phyloP scores from a whole-genome alignment of 2,329 filamentous ascomycete genomes.

The Ampelomyces quisqualis region DNA sequence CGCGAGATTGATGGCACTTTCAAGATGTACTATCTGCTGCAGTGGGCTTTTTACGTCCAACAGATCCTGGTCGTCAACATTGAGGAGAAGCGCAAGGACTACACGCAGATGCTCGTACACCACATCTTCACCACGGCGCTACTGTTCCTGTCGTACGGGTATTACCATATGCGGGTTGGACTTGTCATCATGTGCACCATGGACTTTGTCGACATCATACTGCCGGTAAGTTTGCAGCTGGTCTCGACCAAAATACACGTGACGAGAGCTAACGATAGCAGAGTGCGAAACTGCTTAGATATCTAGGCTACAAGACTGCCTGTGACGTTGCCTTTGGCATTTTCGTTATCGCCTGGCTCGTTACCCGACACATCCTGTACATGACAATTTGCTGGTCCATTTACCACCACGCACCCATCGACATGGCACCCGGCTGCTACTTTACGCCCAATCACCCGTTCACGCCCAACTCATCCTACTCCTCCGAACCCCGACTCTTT shows the following conservation, averaged over 20 bases:
- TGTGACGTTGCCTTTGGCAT: slow-evolving; percentile 84
- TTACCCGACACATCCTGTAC: slow-evolving; percentile 80
- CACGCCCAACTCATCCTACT: slow-evolving; percentile 44
- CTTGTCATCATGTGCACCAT: slow-evolving; percentile 88
- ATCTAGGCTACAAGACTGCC: slow-evolving; percentile 70
- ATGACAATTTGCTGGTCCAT: slow-evolving; percentile 79
- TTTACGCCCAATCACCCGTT: slow-evolving; percentile 31
- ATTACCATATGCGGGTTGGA: slow-evolving; percentile 82
- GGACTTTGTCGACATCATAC: slow-evolving; percentile 87
- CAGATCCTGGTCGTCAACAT: slow-evolving; percentile 93
- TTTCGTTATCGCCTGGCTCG: slow-evolving; percentile 83
- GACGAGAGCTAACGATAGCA: slow-evolving; percentile 43
- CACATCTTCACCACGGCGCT: slow-evolving; percentile 86
- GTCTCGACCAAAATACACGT: background rate
- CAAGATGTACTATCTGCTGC: slow-evolving; percentile 87
- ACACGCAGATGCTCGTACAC: slow-evolving; percentile 93
- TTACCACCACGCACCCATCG: slow-evolving; percentile 62
- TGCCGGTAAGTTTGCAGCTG: slow-evolving; percentile 61
- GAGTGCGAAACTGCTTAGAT: slow-evolving; percentile 89
- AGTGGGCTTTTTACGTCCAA: slow-evolving; percentile 91
- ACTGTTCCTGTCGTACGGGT: slow-evolving; percentile 79
- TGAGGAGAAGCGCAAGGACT: slow-evolving; percentile 90
- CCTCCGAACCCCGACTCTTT: slow-evolving; percentile 19
- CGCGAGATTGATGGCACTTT: slow-evolving; percentile 71
- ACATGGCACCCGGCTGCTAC: slow-evolving; percentile 73